phyloP scores from a whole-genome alignment of 768 basidiomycete genomes.

The Dacryopinax spathularia region DNA sequence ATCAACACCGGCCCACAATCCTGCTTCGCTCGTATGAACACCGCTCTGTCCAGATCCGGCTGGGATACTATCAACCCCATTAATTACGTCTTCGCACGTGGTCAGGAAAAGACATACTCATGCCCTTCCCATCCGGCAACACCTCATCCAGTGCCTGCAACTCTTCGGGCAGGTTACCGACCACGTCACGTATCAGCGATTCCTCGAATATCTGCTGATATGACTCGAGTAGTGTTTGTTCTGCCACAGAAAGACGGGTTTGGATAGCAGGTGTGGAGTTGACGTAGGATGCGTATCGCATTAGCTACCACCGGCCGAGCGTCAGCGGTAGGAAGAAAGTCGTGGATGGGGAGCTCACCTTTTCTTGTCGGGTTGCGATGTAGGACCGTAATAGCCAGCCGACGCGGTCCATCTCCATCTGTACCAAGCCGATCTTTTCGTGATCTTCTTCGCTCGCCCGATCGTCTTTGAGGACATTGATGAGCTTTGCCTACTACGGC shows the following conservation, averaged over 20 bases:
- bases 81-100: constrained; percentile 9
- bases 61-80: constrained; percentile 41
- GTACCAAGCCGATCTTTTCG: constrained; percentile 80
- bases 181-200: constrained; percentile 28
- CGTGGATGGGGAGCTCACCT: constrained; percentile 37
- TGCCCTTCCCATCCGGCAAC: constrained; percentile 54
- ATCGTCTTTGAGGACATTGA: constrained; percentile 57
- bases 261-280: constrained; percentile 56
- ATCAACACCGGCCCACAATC: constrained; percentile 37
- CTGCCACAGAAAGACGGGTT: constrained; percentile 64
- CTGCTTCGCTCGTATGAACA: constrained; percentile 66
- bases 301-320: constrained; percentile 41
- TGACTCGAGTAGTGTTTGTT: constrained; percentile 37
- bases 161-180: constrained; percentile 65
- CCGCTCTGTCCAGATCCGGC: constrained; percentile 61
- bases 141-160: constrained; percentile 68
- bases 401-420: constrained; percentile 87
- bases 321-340: not conserved
- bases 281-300: constrained; percentile 73
- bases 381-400: constrained; percentile 87
- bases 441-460: constrained; percentile 87
- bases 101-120: constrained; percentile 21
- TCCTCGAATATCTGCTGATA: constrained; percentile 4
- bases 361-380: constrained; percentile 69
- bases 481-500: constrained; percentile 52